Evolutionary conservation across 768 basidiomycete species (phyloP).

Genomic region (Crucibulum laeve): DNA sequence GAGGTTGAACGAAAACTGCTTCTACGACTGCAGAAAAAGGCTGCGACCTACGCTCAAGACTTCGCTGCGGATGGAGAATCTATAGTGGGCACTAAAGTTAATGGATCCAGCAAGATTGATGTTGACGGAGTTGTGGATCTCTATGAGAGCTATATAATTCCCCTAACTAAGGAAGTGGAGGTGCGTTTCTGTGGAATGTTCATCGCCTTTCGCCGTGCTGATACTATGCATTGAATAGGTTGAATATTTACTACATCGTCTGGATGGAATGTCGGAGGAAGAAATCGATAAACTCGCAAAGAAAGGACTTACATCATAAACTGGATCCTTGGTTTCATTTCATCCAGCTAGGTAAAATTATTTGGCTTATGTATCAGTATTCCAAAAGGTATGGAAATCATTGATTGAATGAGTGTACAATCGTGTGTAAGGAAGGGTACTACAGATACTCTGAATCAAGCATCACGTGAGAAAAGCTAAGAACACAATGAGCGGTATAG

Average conservation of each 20-base stretch:
- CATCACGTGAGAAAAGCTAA: not conserved
- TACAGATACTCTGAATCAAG: no score
- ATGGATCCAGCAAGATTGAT: slow-evolving; percentile 67
- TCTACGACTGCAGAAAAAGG: slow-evolving; percentile 81
- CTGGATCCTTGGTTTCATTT: not conserved
- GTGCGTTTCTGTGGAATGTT: slow-evolving; percentile 37
- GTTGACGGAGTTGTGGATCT: slow-evolving; percentile 90
- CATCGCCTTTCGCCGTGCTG: not conserved
- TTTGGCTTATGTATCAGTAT: not conserved
- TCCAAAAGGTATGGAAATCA: not conserved
- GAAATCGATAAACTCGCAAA: slow-evolving; percentile 57
- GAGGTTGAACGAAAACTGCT: slow-evolving; percentile 89
- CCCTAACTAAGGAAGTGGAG: slow-evolving; percentile 97
- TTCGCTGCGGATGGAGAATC: slow-evolving; percentile 62
- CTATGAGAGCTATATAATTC: slow-evolving; percentile 95
- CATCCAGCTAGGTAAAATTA: no score
- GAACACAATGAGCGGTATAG: not conserved
- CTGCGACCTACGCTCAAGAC: slow-evolving; percentile 75
- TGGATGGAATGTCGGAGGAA: slow-evolving; percentile 79
- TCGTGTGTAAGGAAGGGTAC: no score
- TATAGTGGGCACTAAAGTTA: slow-evolving; percentile 17
- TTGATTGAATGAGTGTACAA: slow-evolving; percentile 2
- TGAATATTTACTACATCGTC: slow-evolving; percentile 87
- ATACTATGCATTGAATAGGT: slow-evolving; percentile 54
- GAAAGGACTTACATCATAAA: not conserved